A percentile compares a stretch with the other conserved stretches of the same genome.
phyloP scores from a whole-genome alignment of 192 early-diverging fungal genomes.

The Coemansia sp. region DNA sequence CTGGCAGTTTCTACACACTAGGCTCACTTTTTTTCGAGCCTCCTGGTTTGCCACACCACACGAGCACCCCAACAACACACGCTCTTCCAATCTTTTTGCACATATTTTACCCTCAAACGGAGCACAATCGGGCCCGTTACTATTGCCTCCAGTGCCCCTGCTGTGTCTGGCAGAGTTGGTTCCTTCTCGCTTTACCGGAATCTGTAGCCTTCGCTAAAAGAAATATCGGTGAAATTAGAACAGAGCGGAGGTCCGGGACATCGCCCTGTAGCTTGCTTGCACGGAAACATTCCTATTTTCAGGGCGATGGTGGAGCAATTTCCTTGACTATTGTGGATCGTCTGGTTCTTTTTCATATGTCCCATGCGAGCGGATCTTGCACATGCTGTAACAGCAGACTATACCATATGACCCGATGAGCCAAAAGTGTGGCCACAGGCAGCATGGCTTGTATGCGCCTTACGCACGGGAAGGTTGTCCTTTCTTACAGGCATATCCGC shows the following conservation, averaged over 20 bases:
- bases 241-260: not conserved
- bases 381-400: not conserved
- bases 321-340: not conserved
- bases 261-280: not conserved
- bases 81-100: not conserved
- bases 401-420: not conserved
- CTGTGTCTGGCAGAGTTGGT: not conserved
- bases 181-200: not conserved
- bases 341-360: not conserved
- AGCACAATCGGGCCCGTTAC: not conserved
- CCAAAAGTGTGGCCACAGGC: not conserved
- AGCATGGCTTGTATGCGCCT: conserved; percentile 1
- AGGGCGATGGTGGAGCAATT: no score
- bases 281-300: not conserved
- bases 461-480: not conserved
- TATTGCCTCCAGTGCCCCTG: not conserved
- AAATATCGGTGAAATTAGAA: no score
- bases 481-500: not conserved
- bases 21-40: not conserved
- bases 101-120: not conserved
- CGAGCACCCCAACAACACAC: not conserved
- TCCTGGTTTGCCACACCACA: not conserved
- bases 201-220: no score
- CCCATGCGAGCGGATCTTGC: not conserved
- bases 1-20: not conserved